Evolutionary conservation across 495 filamentous ascomycete species (phyloP).

Genomic region (Neurospora sp.): DNA sequence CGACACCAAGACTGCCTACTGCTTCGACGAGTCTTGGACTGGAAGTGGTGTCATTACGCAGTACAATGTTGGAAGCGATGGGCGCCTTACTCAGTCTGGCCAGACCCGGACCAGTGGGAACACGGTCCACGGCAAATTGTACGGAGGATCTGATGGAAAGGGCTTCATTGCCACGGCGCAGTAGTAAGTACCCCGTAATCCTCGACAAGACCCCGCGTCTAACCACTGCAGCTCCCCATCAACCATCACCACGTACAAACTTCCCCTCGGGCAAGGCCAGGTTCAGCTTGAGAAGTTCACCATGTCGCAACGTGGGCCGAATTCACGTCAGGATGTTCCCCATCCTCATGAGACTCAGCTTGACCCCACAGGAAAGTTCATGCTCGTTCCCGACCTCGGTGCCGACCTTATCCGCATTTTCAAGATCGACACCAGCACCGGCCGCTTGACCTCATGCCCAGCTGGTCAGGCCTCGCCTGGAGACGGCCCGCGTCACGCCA

Average conservation of each 20-base stretch:
- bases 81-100: conserved; percentile 28
- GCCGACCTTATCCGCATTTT: conserved; percentile 58
- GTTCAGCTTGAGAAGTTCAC: conserved; percentile 47
- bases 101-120: conserved; percentile 25
- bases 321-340: conserved; percentile 53
- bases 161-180: conserved; percentile 36
- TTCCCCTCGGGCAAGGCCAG: conserved; percentile 15
- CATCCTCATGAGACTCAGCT: conserved; percentile 61
- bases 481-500: conserved; percentile 35
- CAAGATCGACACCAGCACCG: conserved; percentile 37
- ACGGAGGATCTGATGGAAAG: conserved; percentile 27
- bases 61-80: conserved; percentile 31
- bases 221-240: conserved; percentile 27
- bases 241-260: conserved; percentile 32
- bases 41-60: conserved; percentile 31
- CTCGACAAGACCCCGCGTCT: background rate
- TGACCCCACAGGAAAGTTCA: conserved; percentile 56
- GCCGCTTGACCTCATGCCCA: conserved; percentile 26
- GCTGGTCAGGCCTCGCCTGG: conserved; percentile 26
- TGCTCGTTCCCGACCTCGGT: conserved; percentile 63
- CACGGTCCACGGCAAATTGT: conserved; percentile 32
- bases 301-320: conserved; percentile 37
- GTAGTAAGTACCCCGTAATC: conserved; percentile 28
- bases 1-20: conserved; percentile 42
- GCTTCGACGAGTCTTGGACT: conserved; percentile 44